phyloP scores from a whole-genome alignment of 2,329 filamentous ascomycete genomes.

The Fusarium algeriense region DNA sequence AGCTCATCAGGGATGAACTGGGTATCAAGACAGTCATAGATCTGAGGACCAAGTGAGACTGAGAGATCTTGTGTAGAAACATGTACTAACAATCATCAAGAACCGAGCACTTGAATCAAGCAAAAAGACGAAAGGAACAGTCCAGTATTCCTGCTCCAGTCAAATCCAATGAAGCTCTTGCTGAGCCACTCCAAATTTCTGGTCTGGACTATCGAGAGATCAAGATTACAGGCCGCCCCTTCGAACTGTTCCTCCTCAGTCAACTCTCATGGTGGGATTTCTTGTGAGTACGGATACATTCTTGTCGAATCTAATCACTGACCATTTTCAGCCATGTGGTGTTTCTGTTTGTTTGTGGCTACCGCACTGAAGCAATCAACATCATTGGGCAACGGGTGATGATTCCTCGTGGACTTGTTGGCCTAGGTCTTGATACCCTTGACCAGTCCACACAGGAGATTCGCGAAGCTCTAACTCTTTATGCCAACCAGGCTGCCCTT shows the following conservation, averaged over 20 bases:
- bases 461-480: constrained; percentile 52
- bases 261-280: constrained; percentile 76
- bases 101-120: constrained; percentile 79
- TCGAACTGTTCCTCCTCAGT: constrained; percentile 75
- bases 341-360: constrained; percentile 72
- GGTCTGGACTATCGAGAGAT: constrained; percentile 74
- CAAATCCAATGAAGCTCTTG: constrained; percentile 61
- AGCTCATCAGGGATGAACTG: constrained; percentile 68
- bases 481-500: constrained; percentile 56
- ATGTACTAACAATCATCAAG: constrained; percentile 53
- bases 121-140: constrained; percentile 68
- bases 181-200: constrained; percentile 71
- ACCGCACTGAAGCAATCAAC: constrained; percentile 75
- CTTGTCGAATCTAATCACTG: neutral
- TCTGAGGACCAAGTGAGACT: constrained; percentile 76
- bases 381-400: constrained; percentile 79
- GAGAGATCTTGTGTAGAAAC: neutral
- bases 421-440: constrained; percentile 77
- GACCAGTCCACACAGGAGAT: constrained; percentile 75
- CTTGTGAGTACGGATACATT: constrained; percentile 59
- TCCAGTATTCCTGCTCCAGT: constrained; percentile 55
- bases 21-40: constrained; percentile 81
- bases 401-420: constrained; percentile 76
- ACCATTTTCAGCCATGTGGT: constrained; percentile 59
- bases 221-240: constrained; percentile 78